Percentiles rank a stretch among this genome's conserved stretches.
Evolutionary conservation across 495 filamentous ascomycete species (phyloP).

Genomic region (Halenospora varia): DNA sequence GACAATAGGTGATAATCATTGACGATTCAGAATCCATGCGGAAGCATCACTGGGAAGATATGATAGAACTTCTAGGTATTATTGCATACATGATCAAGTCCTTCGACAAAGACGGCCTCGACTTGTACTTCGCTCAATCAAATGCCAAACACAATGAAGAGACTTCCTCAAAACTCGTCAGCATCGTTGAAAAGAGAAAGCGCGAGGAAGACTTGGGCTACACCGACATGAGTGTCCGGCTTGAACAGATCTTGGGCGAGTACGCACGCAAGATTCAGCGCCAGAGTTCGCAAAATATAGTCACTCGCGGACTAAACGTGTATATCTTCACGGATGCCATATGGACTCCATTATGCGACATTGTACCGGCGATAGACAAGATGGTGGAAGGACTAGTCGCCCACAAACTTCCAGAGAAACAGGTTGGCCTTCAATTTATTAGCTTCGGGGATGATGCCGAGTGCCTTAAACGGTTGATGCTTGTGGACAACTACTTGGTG

Average conservation of each 20-base stretch:
- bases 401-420: not conserved
- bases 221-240: conserved; percentile 2
- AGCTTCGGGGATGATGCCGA: conserved; percentile 3
- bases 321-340: conserved; percentile 14
- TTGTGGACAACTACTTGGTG: conserved; percentile 4
- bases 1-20: conserved; percentile 8
- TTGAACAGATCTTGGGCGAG: conserved; percentile 1
- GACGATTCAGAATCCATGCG: conserved; percentile 14
- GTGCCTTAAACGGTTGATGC: conserved; percentile 1
- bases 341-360: conserved; percentile 4
- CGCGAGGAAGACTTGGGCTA: not conserved
- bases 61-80: conserved; percentile 7
- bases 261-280: conserved; percentile 4
- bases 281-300: not conserved
- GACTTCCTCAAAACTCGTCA: conserved; percentile 1
- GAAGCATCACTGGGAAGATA: conserved; percentile 7
- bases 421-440: no score
- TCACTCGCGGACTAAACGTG: conserved; percentile 3
- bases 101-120: conserved; percentile 7
- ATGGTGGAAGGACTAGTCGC: conserved; percentile 3
- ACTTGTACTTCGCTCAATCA: conserved; percentile 8
- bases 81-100: conserved; percentile 10
- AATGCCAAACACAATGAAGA: not conserved
- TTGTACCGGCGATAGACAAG: conserved; percentile 4
- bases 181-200: conserved; percentile 5